Conservation (phyloP, 768 basidiomycete species). For the Roridomyces roridus region DNA sequence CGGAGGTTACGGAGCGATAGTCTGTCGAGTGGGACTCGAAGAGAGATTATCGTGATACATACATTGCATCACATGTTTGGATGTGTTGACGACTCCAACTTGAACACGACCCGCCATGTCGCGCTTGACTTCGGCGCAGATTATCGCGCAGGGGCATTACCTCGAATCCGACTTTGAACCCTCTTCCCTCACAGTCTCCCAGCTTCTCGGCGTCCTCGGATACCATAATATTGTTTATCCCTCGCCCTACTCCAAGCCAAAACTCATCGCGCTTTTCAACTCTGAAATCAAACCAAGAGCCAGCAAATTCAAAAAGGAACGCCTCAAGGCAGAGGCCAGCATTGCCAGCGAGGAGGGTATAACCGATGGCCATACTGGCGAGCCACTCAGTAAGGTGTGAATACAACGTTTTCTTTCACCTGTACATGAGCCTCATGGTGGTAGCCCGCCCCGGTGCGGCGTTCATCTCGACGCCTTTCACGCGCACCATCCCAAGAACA, state of each 20-base stretch:
- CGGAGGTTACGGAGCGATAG: too few relatives aligned
- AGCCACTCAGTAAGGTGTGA: constrained; percentile 57
- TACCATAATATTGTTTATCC: constrained; percentile 81
- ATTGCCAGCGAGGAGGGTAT: constrained; percentile 84
- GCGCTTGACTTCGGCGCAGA: constrained; percentile 76
- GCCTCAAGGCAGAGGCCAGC: constrained; percentile 69
- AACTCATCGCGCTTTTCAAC: constrained; percentile 78
- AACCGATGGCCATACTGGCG: constrained; percentile 82
- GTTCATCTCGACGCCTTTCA: constrained; percentile 72
- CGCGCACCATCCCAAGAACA: constrained; percentile 56
- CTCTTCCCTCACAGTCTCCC: constrained; percentile 74
- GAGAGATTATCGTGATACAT: background rate
- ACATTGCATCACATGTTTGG: constrained; percentile 2
- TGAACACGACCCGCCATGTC: constrained; percentile 57
- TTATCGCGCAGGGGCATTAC: constrained; percentile 79
- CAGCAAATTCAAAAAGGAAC: constrained; percentile 65
- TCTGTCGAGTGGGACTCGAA: too few relatives aligned
- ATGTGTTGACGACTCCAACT: background rate
- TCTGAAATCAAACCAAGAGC: constrained; percentile 72
- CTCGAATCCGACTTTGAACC: constrained; percentile 83
- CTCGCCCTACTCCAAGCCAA: constrained; percentile 77
- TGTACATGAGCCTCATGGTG: constrained; percentile 15
- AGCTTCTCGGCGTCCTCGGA: constrained; percentile 77
- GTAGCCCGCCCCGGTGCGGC: constrained; percentile 41
- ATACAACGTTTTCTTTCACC: constrained; percentile 26